phyloP scores from a whole-genome alignment of 352 stramenopile genomes.

The Pseudoperonospora humuli region DNA sequence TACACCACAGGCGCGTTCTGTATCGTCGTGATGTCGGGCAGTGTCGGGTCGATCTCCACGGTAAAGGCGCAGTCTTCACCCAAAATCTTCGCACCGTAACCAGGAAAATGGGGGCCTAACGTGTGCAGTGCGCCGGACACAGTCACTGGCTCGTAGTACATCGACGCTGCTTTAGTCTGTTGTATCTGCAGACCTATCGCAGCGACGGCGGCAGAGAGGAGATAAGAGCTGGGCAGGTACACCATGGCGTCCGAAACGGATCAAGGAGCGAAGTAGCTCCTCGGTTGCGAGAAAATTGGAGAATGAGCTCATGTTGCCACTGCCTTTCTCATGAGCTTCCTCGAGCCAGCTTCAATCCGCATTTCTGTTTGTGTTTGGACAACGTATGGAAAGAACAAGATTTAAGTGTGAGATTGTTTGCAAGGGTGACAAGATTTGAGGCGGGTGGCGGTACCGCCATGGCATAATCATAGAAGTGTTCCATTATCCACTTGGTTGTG shows the following conservation, averaged over 20 bases:
- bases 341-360: too few species aligned
- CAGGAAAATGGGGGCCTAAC: constrained; percentile 3
- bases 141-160: constrained; percentile 13
- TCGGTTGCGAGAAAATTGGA: constrained; percentile 25
- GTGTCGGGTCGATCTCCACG: constrained; percentile 15
- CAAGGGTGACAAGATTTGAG: too few species aligned
- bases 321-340: too few species aligned
- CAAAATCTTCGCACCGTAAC: constrained; percentile 4
- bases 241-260: constrained; percentile 12
- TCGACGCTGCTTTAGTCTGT: constrained; percentile 4
- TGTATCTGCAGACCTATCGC: constrained; percentile 16
- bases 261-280: constrained; percentile 13
- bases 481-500: too few species aligned
- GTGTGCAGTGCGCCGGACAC: not conserved
- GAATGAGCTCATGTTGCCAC: too few species aligned
- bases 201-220: constrained; percentile 13
- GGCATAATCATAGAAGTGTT: too few species aligned
- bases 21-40: constrained; percentile 22
- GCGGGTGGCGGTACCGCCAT: too few species aligned
- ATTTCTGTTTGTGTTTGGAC: too few species aligned
- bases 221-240: constrained; percentile 19
- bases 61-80: constrained; percentile 9
- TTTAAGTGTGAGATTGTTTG: too few species aligned
- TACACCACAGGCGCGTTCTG: constrained; percentile 16
- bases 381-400: too few species aligned